phyloP scores from a whole-genome alignment of 2,329 filamentous ascomycete genomes.

The Ascochyta viciae-villosae region DNA sequence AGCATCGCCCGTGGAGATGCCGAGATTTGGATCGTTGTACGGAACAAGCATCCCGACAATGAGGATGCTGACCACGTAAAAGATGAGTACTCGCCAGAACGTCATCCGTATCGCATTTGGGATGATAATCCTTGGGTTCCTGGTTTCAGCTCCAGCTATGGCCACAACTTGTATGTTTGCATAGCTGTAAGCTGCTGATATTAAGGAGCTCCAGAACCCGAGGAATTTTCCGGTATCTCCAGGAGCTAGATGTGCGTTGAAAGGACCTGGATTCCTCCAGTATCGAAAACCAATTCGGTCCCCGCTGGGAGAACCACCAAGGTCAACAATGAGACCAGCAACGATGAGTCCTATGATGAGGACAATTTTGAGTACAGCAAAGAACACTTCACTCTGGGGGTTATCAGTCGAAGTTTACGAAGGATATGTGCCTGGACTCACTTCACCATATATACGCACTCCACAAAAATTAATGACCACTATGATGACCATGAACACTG shows the following conservation, averaged over 20 bases:
- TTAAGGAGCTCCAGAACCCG: slow-evolving; percentile 79
- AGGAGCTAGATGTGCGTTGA: slow-evolving; percentile 49
- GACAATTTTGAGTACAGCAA: slow-evolving; percentile 48
- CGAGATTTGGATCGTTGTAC: slow-evolving; percentile 36
- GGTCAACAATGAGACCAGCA: slow-evolving; percentile 5
- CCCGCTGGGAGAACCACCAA: slow-evolving; percentile 9
- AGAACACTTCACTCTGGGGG: slow-evolving; percentile 60
- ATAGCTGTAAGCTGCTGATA: slow-evolving; percentile 78
- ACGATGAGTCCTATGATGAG: slow-evolving; percentile 7
- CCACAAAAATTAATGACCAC: slow-evolving; percentile 16
- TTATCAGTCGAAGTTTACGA: neutral
- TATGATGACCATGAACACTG: slow-evolving; percentile 20
- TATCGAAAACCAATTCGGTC: slow-evolving; percentile 63
- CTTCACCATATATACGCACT: slow-evolving; percentile 24
- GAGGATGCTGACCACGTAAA: slow-evolving; percentile 51
- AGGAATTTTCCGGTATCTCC: slow-evolving; percentile 66
- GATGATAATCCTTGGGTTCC: slow-evolving; percentile 80
- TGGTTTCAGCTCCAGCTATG: slow-evolving; percentile 78
- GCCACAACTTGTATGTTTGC: slow-evolving; percentile 80
- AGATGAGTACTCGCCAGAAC: slow-evolving; percentile 84
- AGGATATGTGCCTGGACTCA: neutral
- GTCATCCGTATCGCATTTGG: slow-evolving; percentile 93
- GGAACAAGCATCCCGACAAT: slow-evolving; percentile 51
- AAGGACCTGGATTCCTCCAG: slow-evolving; percentile 68
- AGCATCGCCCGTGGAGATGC: neutral